phyloP scores from a whole-genome alignment of 768 basidiomycete species.

The Leucosporidium yakuticum region DNA sequence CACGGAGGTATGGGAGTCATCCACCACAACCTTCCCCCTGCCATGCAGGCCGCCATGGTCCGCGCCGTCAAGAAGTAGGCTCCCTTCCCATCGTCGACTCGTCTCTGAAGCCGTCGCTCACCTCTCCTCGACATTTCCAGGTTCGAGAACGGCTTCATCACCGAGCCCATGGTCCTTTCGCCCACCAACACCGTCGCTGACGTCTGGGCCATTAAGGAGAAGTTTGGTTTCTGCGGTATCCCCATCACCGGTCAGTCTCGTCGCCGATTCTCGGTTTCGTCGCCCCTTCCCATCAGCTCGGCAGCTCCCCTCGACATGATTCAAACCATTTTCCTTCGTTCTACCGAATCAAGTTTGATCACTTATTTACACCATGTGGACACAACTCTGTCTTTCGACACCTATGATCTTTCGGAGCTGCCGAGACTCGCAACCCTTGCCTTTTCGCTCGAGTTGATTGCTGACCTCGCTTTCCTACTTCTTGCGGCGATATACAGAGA shows the following conservation, averaged over 20 bases:
- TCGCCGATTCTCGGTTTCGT: conserved; percentile 8
- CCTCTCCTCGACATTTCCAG: conserved; percentile 44
- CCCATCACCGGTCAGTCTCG: conserved; percentile 85
- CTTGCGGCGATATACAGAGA: conserved; percentile 53
- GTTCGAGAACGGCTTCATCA: conserved; percentile 98
- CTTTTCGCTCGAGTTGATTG: not conserved
- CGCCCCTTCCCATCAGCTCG: not conserved
- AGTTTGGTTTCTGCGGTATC: conserved; percentile 90
- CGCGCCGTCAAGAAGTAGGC: conserved; percentile 69
- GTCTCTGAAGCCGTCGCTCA: not conserved
- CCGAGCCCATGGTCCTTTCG: conserved; percentile 82
- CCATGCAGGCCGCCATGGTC: conserved; percentile 90
- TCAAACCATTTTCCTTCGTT: conserved; percentile 64
- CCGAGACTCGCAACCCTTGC: not conserved
- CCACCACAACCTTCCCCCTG: conserved; percentile 90
- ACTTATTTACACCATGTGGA: conserved; percentile 35
- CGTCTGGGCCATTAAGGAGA: conserved; percentile 85
- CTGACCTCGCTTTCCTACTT: not conserved
- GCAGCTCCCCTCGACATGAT: conserved; percentile 47
- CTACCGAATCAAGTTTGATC: conserved; percentile 70
- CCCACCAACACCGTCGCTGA: conserved; percentile 73
- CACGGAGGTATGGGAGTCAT: conserved; percentile 97
- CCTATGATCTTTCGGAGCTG: conserved; percentile 43
- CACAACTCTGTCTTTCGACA: conserved; percentile 48
- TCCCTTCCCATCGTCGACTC: not conserved